Evolutionary conservation across 2,329 filamentous ascomycete genomes (phyloP), one percentile per base, ranked within the genome.

Genomic region (Stachybotrys echinatus): DNA sequence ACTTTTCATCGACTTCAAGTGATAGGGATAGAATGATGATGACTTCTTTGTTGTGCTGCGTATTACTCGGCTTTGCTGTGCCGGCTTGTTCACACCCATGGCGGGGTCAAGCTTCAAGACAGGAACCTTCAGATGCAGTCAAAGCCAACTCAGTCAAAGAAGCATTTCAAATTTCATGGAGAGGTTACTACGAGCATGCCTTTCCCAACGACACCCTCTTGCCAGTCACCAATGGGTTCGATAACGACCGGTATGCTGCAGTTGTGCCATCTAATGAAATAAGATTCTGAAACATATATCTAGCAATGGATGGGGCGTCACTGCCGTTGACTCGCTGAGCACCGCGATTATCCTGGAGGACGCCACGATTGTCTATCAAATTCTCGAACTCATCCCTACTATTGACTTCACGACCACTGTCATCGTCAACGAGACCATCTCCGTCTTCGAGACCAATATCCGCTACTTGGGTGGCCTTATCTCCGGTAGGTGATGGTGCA

Each of bases 361-460:
- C 42, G 70, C 74, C 23, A 73, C 84, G 17, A 82, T 88, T 21
- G 83, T 94, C 14, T 72, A 84, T 40, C 74, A 83, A 48, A 91
- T 95, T 54, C 67, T 95, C 19, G 74, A 85, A 6, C 85, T 84
- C 62, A 79, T 95, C 43, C 77, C 82, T 0, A 79, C 69, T 0
- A 85, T 95, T 60, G 74, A 95, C 66, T 95, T 89, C 61, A 77
- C 77, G 40, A 71, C 74, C 12, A 88, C 85, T 1, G 51, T 55
- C 4, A 50, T 54, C 46, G 48, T 47, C 4, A 60, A 74, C 2
- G 67, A 74, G 2, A 68, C 74, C 10, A 83, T 95, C 45, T 92
- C 87, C 37, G 69, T 96, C 7, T 96, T 96, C 60, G 91, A 96
- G 69, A 95, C 89, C 0, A 96, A 89, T 1, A 95, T 96, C 61